Evolutionary conservation across 2,329 filamentous ascomycete genomes (phyloP), one percentile per base, ranked within the genome.

Genomic region (Colletotrichum neosansevieriae): DNA sequence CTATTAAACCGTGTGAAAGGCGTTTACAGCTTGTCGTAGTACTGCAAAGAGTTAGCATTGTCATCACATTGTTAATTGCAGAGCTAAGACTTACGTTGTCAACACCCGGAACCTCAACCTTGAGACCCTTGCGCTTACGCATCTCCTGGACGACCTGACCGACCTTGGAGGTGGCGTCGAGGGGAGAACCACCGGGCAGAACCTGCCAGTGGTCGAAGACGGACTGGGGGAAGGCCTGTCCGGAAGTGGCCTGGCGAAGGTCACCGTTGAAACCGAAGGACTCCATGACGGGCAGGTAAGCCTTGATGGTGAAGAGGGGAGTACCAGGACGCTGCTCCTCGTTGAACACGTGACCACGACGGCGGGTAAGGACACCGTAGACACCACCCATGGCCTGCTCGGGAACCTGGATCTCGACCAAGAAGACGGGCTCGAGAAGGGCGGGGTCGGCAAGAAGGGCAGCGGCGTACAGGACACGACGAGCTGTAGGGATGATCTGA

Each of bases 91-190:
- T 94, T 90, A 96, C 94, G 89, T 98, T 97, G 81, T 94, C 93
- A 86, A 94, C 91, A 82, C 92, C 93, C 77, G 96, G 95, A 81
- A 98, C 92, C 78, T 94, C 89, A 80, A 92, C 86, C 94, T 99
- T 99, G 89, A 99, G 88, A 94, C 95, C 96, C 94, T 99, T 99
- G 86, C 95, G 93, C 91, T 98, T 98, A 82, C 96, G 94, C 92
- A 97, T 97, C 69, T 91, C 89, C 81, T 87, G 85, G 77, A 98
- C 94, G 77, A 98, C 87, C 81, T 89, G 83, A 81, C 94, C 96
- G 77, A 92, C 88, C 89, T 94, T 93, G 79, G 89, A 90, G 78
- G 90, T 91, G 80, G 84, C 74, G 85, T 99, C 95, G 79, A 98
- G 89, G 75, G 93, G 91, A 76, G 92, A 96, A 78, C 96, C 96